Evolutionary conservation across 2,329 filamentous ascomycete species (phyloP), one percentile per base, ranked within the genome.

Genomic region (Colletotrichum lentis): DNA sequence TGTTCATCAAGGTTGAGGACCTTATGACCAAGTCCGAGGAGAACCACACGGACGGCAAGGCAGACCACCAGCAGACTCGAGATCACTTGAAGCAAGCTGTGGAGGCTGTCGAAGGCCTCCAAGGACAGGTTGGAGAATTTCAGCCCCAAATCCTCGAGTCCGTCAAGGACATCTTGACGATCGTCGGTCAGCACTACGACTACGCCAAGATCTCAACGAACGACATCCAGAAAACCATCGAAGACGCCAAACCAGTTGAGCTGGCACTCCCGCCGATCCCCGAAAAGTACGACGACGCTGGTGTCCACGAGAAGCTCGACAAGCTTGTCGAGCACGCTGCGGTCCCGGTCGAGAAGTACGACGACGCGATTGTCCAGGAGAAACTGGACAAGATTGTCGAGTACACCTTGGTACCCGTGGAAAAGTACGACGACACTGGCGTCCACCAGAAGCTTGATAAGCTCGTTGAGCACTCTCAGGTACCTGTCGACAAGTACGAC

Each of bases 81-180:
- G 91, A 94, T 43, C 90, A 96, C 72, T 85, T 97, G 62, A 87
- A 90, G 73, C 91, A 93, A 74, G 89, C 88, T 8, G 89, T 97
- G 18, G 90, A 92, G 72, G 89, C 88, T 8, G 89, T 97, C 18
- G 90, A 92, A 72, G 89, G 88, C 27, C 82, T 98, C 1, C 91
- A 96, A 75, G 90, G 86, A 67, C 89, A 96, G 66, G 86, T 97
- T 37, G 87, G 86, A 10, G 94, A 97, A 76, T 91, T 91, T 71
- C 91, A 97, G 73, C 96, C 96, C 1, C 91, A 96, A 80, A 91
- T 98, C 72, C 86, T 97, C 65, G 90, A 95, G 61, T 88, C 92
- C 0, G 88, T 99, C 71, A 91, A 93, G 73, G 92, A 97, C 73
- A 89, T 98, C n/a, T 84, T 96, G 46, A 83, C 88, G 8, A 85